Base-by-base conservation (phyloP, 345 rosid species). In the Carallia brachiata region DNA sequence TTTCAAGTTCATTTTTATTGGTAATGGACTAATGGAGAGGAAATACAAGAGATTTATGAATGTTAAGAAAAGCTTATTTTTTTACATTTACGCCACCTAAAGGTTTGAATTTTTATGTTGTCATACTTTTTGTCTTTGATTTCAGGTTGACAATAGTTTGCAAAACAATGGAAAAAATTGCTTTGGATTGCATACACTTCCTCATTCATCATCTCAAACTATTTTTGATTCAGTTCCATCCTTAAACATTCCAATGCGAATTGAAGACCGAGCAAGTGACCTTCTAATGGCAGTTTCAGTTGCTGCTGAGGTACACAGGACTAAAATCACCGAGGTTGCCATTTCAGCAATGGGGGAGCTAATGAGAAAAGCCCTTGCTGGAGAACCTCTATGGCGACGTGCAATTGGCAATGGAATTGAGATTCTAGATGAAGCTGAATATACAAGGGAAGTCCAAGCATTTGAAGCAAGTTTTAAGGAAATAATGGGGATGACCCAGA, bases 201-300 rank as follows among this genome's bases (percentile, higher is more conserved):
- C 63, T 19, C 63, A 39, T 6, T 55, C 75, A 47, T 55, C 75
- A 47, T 44, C 73, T 8, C 69, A 63, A 7, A 77, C 69, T 16
- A 53, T 36, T 18, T 50, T 53, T 54, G 77, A 73, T 23, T 73
- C 77, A 13, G 57, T 67, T 30, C 52, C 81, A 18, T 59, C 68
- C 10, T 57, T 70, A 2, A 68, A 65, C 39, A 61, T 66, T n/a
- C 61, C 44, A 7, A 6, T 1, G 2, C 23, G 60, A 52, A 40
- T 57, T 17, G 50, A 23, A 23, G 23, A 73, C 48, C 68, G 79
- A 53, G 80, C 81, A 12, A 73, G 76, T 17, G 84, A 81, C 48
- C 77, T 81, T 36, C 40, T 84, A 6, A 77, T 84, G 82, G 78
- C 78, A 15, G 80, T 84, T n/a, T 77, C 82, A 4, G 36, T 77